Evolutionary conservation across 306 rosid species (phyloP), one percentile per base, ranked within the genome.

Genomic region (Castanopsis chinensis): DNA sequence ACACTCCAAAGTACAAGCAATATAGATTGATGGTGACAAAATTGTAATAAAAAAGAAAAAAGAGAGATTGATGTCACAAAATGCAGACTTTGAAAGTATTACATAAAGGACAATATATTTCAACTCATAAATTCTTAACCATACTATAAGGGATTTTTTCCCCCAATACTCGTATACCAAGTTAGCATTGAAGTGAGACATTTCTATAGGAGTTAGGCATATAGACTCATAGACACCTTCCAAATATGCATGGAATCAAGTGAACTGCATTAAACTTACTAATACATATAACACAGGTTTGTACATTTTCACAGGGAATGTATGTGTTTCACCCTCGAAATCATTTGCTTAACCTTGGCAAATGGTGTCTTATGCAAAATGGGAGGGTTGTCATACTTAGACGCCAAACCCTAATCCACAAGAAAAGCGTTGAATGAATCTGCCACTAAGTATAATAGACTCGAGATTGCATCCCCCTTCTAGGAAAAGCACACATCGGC

Each of bases 381-480:
- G n/a, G n/a, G n/a, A 58, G 97, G 97, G 85, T 92, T 58, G 85
- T 94, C 98, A 41, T 91, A 88, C 83, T 84, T 83, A 15, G 88
- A 59, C 4, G 99, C 97, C 89, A 94, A 73, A 89, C 97, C 92
- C 56, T 49, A 80, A 78, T 94, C 95, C 35, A 93, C 91, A 8
- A 94, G 97, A 79, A 94, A 88, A 35, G 93, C 99, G 6, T 91
- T 93, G 79, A 94, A 92, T 27, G 97, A 86, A 82, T 91, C 97
- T 5, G 92, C 97, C 72, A 90, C 94, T 0, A 95, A 89, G 61
- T 86, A 75, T 9, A 97, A 91, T 59, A 55, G 93, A 88, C 76
- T 88, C 45, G 49, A 94, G 97, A 82, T 94, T 94, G 77, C 92
- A 94, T 10, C 97, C 98, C 77, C 97, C 97, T 83, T 92, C 97